Percentiles rank a stretch among this genome's conserved stretches.
Conservation (phyloP, 2,329 filamentous ascomycete genomes). For the Lachnum nothofagi region DNA sequence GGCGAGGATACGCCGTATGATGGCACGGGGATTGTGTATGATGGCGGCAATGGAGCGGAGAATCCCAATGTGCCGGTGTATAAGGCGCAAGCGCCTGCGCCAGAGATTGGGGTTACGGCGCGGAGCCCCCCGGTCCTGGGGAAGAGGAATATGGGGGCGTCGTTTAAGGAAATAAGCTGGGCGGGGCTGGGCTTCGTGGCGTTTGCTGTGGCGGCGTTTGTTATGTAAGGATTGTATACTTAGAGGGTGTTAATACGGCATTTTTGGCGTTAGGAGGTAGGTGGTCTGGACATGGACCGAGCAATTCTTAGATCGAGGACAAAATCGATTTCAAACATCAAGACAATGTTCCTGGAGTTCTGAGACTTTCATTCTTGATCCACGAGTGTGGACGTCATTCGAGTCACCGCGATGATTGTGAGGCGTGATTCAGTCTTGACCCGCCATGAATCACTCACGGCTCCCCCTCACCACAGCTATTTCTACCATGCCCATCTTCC, state of each 20-base stretch:
- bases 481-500: no score
- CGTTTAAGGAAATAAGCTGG: conserved; percentile 1
- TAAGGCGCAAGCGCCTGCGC: conserved; percentile 28
- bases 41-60: conserved; percentile 34
- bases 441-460: no score
- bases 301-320: no score
- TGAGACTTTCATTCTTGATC: no score
- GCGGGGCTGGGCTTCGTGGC: conserved; percentile 2
- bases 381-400: no score
- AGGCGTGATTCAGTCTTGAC: no score
- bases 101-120: conserved; percentile 11
- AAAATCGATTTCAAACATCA: no score
- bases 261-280: background rate
- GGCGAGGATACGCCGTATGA: conserved; percentile 40
- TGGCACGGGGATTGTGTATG: conserved; percentile 40
- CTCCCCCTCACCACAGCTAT: no score
- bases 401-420: no score
- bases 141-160: background rate
- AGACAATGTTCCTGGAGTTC: no score
- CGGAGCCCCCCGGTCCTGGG: background rate
- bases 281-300: no score
- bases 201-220: conserved; percentile 4
- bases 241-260: background rate
- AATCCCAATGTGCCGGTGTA: conserved; percentile 37
- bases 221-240: background rate